These are phyloP conservation scores for Clohesyomyces aquaticus DNA, from an alignment of 495 filamentous ascomycete species.

Conservation along the genomic window DNA sequence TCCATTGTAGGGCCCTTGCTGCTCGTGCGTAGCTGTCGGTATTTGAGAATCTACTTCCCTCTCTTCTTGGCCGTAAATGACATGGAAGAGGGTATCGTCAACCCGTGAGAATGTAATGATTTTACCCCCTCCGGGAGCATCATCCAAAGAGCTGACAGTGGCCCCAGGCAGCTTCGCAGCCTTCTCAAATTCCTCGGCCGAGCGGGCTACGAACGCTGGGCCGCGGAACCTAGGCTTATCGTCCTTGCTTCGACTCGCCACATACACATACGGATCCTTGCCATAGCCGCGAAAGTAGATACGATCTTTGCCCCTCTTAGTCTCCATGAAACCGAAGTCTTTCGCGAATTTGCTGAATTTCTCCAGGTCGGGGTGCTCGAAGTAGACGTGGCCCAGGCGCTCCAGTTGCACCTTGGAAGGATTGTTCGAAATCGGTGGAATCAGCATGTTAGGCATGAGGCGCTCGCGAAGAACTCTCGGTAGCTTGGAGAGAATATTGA, in stretches of 20 bases:
- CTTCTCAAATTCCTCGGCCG: slow-evolving; percentile 38
- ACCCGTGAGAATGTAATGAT: slow-evolving; percentile 60
- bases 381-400: slow-evolving; percentile 11
- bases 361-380: not conserved
- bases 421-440: too few species aligned
- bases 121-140: slow-evolving; percentile 60
- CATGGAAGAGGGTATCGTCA: slow-evolving; percentile 50
- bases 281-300: slow-evolving; percentile 44
- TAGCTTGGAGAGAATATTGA: too few species aligned
- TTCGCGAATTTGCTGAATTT: not conserved
- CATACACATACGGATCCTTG: slow-evolving; percentile 44
- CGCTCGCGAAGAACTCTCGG: too few species aligned
- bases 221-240: slow-evolving; percentile 40
- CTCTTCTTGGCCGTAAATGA: too few species aligned
- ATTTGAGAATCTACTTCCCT: too few species aligned
- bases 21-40: slow-evolving; percentile 5
- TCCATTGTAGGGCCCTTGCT: not conserved
- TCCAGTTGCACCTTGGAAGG: too few species aligned
- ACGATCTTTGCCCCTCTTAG: slow-evolving; percentile 26
- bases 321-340: slow-evolving; percentile 46
- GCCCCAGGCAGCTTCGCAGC: slow-evolving; percentile 12
- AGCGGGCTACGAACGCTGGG: slow-evolving; percentile 40
- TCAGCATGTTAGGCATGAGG: too few species aligned
- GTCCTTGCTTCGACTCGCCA: slow-evolving; percentile 33
- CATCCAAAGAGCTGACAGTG: slow-evolving; percentile 20